Percentiles rank a stretch among this genome's conserved stretches.
Conservation (phyloP, 2,329 filamentous ascomycete genomes). For the Mycocentrospora acerina region DNA sequence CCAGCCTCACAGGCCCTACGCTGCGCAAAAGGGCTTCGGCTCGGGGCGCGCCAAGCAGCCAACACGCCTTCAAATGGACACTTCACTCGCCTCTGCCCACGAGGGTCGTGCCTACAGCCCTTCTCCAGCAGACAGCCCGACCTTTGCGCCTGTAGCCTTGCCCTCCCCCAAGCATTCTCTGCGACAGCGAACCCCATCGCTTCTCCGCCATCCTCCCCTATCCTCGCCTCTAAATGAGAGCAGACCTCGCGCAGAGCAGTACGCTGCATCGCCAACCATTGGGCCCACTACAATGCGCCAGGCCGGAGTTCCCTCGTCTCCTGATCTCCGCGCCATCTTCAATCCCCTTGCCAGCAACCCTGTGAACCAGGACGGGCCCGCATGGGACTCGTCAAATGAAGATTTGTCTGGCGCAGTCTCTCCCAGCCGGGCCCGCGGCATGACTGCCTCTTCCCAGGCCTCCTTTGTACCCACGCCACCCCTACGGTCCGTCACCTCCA, state of each 20-base stretch:
- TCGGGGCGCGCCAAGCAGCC: constrained; percentile 26
- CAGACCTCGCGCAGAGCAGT: constrained; percentile 19
- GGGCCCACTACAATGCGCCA: constrained; percentile 26
- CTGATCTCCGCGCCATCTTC: constrained; percentile 35
- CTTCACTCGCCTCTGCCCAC: constrained; percentile 22
- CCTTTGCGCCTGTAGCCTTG: constrained; percentile 26
- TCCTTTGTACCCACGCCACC: constrained; percentile 24
- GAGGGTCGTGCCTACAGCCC: constrained; percentile 33
- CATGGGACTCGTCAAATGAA: constrained; percentile 27
- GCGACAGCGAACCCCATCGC: constrained; percentile 45
- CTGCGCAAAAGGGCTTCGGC: constrained; percentile 23
- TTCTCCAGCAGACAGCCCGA: constrained; percentile 32
- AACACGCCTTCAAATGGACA: constrained; percentile 33
- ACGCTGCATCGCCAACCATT: constrained; percentile 28
- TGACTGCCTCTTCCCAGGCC: constrained; percentile 36
- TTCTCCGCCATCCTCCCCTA: constrained; percentile 39
- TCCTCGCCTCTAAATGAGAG: constrained; percentile 31
- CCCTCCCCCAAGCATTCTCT: constrained; percentile 46
- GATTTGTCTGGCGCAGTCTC: constrained; percentile 16
- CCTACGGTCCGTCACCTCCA: constrained; percentile 40
- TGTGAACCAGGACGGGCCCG: constrained; percentile 24
- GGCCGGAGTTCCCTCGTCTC: constrained; percentile 26
- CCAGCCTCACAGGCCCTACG: constrained; percentile 19
- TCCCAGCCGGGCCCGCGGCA: constrained; percentile 31
- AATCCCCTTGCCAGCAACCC: constrained; percentile 41